Evolutionary conservation across 129 eudicot genomes (phyloP).

Genomic region (Arctium minus): DNA sequence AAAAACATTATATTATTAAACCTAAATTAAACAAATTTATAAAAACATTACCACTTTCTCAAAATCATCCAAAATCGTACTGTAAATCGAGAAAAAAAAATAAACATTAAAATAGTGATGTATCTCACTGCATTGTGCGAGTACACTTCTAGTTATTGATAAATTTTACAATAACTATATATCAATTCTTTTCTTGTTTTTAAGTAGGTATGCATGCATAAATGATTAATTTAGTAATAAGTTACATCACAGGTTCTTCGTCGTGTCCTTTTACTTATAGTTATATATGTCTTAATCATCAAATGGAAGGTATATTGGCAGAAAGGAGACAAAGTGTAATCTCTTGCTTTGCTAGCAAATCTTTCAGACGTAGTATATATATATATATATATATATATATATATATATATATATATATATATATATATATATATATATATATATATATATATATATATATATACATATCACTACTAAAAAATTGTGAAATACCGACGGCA

Average conservation of each 20-base stretch:
- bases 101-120: too few species aligned
- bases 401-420: too few species aligned
- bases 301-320: slow-evolving; percentile 24
- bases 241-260: slow-evolving; percentile 21
- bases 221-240: slow-evolving; percentile 17
- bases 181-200: neutral
- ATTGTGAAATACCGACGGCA: too few species aligned
- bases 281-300: slow-evolving; percentile 1
- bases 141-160: neutral
- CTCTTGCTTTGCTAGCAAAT: slow-evolving; percentile 22
- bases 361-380: neutral
- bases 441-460: too few species aligned
- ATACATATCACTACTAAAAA: too few species aligned
- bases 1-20: too few species aligned
- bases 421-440: too few species aligned
- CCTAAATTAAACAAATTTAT: too few species aligned
- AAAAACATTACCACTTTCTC: too few species aligned
- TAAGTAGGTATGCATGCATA: neutral
- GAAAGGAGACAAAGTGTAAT: slow-evolving; percentile 18
- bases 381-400: neutral
- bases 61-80: too few species aligned
- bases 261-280: neutral
- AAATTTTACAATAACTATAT: neutral
- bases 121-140: too few species aligned
- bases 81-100: too few species aligned